Evolutionary conservation across 345 rosid species (phyloP).

Genomic region (Rhodomyrtus tomentosa): DNA sequence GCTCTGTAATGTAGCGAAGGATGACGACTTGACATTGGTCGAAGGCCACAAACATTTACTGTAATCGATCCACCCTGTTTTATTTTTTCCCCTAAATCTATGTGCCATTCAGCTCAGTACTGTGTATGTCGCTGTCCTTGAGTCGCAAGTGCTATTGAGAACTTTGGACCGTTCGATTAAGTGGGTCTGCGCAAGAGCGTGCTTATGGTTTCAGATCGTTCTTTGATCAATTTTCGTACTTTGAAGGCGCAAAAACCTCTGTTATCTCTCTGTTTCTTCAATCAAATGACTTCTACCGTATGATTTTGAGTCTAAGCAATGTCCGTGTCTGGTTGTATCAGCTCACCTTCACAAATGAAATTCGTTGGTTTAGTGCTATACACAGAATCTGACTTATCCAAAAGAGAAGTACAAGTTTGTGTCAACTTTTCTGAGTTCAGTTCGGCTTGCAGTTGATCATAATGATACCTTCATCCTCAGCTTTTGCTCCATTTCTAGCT

Average conservation of each 20-base stretch:
- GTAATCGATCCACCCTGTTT: not conserved
- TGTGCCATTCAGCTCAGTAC: not conserved
- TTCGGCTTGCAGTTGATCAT: not conserved
- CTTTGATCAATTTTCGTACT: not conserved
- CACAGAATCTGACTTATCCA: not conserved
- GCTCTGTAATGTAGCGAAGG: not conserved
- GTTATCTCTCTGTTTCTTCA: not conserved
- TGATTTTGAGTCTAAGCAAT: not conserved
- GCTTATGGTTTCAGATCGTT: not conserved
- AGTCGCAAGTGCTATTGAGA: not conserved
- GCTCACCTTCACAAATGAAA: not conserved
- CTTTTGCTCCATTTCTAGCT: not conserved
- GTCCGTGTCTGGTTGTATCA: not conserved
- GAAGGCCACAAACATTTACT: not conserved
- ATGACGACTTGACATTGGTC: not conserved
- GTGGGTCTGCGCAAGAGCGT: not conserved
- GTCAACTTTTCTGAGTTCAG: not conserved
- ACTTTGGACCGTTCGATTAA: not conserved
- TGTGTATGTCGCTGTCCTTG: not conserved
- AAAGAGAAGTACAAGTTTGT: not conserved
- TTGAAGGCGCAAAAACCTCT: not conserved
- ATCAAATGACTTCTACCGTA: not conserved
- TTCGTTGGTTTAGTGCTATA: not conserved
- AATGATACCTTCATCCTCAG: not conserved
- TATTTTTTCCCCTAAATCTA: not conserved